Evolutionary conservation across 257 asterid genomes (phyloP).

Genomic region (Ajuga chamaepitys): DNA sequence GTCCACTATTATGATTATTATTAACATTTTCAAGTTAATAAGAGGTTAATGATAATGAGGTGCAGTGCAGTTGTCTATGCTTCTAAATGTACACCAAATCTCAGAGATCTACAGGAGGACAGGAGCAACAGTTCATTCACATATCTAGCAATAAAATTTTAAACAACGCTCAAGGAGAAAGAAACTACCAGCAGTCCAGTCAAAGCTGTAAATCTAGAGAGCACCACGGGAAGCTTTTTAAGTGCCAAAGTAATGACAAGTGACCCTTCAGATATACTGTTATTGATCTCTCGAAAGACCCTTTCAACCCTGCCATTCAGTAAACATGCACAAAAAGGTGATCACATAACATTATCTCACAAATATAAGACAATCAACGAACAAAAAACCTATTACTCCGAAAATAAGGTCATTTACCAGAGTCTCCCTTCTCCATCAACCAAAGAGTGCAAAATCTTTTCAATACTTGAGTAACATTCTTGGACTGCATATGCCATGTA

Average conservation of each 20-base stretch:
- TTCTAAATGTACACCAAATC: slow-evolving; percentile 9
- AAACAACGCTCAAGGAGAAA: slow-evolving; percentile 10
- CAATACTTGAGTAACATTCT: slow-evolving; percentile 89
- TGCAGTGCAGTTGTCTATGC: slow-evolving; percentile 3
- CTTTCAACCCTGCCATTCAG: slow-evolving; percentile 77
- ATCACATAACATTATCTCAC: slow-evolving; percentile 8
- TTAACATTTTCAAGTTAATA: neutral
- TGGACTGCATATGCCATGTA: slow-evolving; percentile 98
- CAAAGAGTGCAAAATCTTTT: slow-evolving; percentile 75
- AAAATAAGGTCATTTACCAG: slow-evolving; percentile 41
- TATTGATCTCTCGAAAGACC: slow-evolving; percentile 85
- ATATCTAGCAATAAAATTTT: slow-evolving; percentile 6
- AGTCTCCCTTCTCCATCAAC: slow-evolving; percentile 97
- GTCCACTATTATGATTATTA: neutral
- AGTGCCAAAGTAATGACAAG: slow-evolving; percentile 68
- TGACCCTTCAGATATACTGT: slow-evolving; percentile 73
- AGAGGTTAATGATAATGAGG: slow-evolving; percentile 12
- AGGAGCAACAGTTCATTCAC: slow-evolving; percentile 3
- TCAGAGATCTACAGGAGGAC: neutral
- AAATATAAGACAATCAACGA: neutral
- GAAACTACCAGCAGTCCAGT: slow-evolving; percentile 83
- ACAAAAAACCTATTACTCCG: neutral
- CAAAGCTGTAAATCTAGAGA: slow-evolving; percentile 84
- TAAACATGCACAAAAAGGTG: slow-evolving; percentile 6
- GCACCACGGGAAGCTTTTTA: slow-evolving; percentile 76